A percentile compares a stretch with the other conserved stretches of the same genome.
These are phyloP conservation scores for Penicillium sp. DNA, from an alignment of 2,329 filamentous ascomycete genomes.

Conservation along the genomic window DNA sequence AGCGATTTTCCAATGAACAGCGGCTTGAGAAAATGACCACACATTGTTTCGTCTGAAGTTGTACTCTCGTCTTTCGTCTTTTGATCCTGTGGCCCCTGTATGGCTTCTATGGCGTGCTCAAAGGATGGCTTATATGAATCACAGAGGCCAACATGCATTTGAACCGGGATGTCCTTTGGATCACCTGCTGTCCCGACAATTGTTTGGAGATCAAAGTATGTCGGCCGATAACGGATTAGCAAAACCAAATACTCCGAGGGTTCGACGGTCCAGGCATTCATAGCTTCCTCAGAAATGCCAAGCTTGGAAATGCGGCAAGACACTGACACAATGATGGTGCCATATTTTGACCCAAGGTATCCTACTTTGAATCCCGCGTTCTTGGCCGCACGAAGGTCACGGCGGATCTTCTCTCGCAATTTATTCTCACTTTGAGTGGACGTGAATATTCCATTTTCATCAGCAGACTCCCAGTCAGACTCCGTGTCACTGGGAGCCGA, in stretches of 20 bases:
- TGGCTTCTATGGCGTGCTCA: conserved; percentile 53
- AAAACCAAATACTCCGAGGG: conserved; percentile 69
- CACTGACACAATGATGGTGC: conserved; percentile 59
- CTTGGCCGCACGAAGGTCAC: conserved; percentile 62
- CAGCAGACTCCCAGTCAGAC: conserved; percentile 35
- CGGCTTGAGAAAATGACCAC: conserved; percentile 46
- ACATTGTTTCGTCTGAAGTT: background rate
- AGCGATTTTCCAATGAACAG: conserved; percentile 72
- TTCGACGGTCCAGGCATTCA: conserved; percentile 73
- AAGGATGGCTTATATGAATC: conserved; percentile 68
- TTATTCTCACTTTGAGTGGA: background rate
- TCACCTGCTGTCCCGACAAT: conserved; percentile 47
- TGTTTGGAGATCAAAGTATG: conserved; percentile 59
- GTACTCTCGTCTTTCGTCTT: background rate
- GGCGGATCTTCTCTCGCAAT: conserved; percentile 45
- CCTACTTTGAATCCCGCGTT: conserved; percentile 69
- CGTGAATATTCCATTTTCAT: conserved; percentile 13
- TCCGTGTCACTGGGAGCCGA: conserved; percentile 31
- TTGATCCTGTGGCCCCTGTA: conserved; percentile 29
- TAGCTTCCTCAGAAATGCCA: conserved; percentile 68
- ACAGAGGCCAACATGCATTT: conserved; percentile 69
- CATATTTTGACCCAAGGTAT: conserved; percentile 54
- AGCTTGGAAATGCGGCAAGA: conserved; percentile 70
- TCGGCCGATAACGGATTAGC: conserved; percentile 62
- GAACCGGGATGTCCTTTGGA: conserved; percentile 39